Base-by-base conservation (phyloP, 2,329 filamentous ascomycete genomes). In the Magnaporthales sp. region DNA sequence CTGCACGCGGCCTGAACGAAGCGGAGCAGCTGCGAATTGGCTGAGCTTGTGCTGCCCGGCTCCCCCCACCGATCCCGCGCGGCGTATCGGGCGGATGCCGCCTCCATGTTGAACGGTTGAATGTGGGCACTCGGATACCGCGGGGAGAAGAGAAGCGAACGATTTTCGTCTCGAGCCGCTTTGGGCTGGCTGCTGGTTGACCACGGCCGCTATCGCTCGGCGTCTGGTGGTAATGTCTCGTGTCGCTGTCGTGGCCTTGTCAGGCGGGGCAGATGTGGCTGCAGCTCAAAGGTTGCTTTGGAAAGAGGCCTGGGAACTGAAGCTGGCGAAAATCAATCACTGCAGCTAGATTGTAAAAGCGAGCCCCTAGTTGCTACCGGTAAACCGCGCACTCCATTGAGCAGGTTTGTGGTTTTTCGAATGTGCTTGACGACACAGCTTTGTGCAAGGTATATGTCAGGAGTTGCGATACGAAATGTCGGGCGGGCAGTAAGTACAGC, bases 1-100 rank as follows among this genome's bases (percentile, higher is more conserved):
- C 95, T 96, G 82, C 95, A 98, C 71, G 95, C 94, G 80, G 93
- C 93, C 77, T 95, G 89, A 78, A 99, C 96, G 79, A 93, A 97
- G 79, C 95, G 91, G 81, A 96, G 93, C 68, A 99, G 86, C 76
- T 93, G 92, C 67, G 93, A 94, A 70, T 91, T 87, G 67, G 90
- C 87, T 69, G 91, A 88, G 24, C 56, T 60, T 26, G 56, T 60
- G 76, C 91, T 88, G 76, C 89, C 88, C 80, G 91, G 89, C 76
- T 90, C 90, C 80, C 89, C 88, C 85, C 95, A 98, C 78, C 93
- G 93, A 83, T 97, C 94, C 80, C 94, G 89, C 74, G 93, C 91
- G 75, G 94, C 95, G 84, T 96, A 96, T 77, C 95, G 90, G 79
- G 93, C 93, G 77, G 93, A 96, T 76, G 93, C 90, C 76, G 95